Evolutionary conservation across 2,329 filamentous ascomycete genomes (phyloP), one percentile per base, ranked within the genome.

Genomic region (Ceratocystis papillata): DNA sequence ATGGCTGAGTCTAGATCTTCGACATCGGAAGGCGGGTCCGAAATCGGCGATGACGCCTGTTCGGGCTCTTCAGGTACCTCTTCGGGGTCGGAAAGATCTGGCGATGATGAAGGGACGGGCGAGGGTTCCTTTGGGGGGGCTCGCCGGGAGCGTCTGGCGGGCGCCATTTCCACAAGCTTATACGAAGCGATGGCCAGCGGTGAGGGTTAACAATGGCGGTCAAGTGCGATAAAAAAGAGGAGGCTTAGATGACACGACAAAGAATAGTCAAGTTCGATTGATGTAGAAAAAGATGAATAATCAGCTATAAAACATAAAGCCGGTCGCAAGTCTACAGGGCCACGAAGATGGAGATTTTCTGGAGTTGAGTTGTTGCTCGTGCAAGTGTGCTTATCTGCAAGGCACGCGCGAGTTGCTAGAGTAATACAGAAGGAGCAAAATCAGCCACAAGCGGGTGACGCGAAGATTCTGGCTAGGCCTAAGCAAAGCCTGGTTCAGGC

Each of bases 21-120:
- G 44, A 66, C 67, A 45, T 68, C 67, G 25, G 67, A 68, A 5
- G 63, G 67, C 46, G 62, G 65, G 46, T 68, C 67, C 57, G 67
- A 68, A 37, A 68, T 68, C 1, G 67, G 65, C 20, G 67, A 68
- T 17, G 67, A 68, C 2, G 63, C 41, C 53, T 65, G 63, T 44
- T 62, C 63, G 20, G 64, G 67, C 46, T 59, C 67, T 46, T 68
- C 67, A 17, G 67, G 64, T 10, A 64, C 61, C 15, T 61, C 37
- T 60, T 68, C 64, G 53, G 63, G 64, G 22, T 68, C 67, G 15
- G 67, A 68, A 7, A 66, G 60, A 25, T 68, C 64, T 59, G 63
- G 63, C 37, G 66, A 65, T 28, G 67, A 68, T 8, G 67, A 66
- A 10, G 64, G 60, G 41, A 60, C 64, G 5, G 63, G 63, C 37